Percentiles rank a stretch among this genome's conserved stretches.
Conservation (phyloP, 1,284 basidiomycete genomes). For the Malassezia sympodialis region DNA sequence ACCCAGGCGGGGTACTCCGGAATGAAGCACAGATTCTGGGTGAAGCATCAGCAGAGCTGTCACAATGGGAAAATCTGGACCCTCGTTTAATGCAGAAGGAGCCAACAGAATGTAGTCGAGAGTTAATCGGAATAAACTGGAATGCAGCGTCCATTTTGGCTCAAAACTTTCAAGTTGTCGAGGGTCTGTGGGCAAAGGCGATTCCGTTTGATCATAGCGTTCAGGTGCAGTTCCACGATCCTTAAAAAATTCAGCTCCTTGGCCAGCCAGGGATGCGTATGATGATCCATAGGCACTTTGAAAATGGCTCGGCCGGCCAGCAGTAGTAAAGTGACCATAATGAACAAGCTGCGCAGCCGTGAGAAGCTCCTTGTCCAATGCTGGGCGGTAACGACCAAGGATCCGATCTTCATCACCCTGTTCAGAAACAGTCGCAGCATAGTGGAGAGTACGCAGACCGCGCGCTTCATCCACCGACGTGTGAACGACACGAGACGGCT, state of each 20-base stretch:
- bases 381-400: constrained; percentile 19
- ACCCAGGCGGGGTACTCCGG: constrained; percentile 67
- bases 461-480: constrained; percentile 58
- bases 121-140: constrained; percentile 39
- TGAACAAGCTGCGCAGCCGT: constrained; percentile 56
- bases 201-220: constrained; percentile 34
- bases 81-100: neutral
- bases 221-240: constrained; percentile 24
- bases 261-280: constrained; percentile 39
- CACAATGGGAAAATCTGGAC: constrained; percentile 50
- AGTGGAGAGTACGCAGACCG: constrained; percentile 50
- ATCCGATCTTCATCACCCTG: constrained; percentile 34
- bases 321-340: constrained; percentile 51
- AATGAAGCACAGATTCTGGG: constrained; percentile 57
- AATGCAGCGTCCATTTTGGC: constrained; percentile 47
- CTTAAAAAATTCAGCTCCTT: constrained; percentile 27
- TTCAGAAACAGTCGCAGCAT: constrained; percentile 19
- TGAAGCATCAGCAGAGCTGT: constrained; percentile 61
- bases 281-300: constrained; percentile 51
- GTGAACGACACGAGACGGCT: constrained; percentile 69
- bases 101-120: constrained; percentile 65
- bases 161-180: constrained; percentile 31
- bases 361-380: constrained; percentile 55
- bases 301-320: constrained; percentile 13
- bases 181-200: constrained; percentile 21